phyloP scores from a whole-genome alignment of 1,284 basidiomycete species.

The Takashimella koratensis region DNA sequence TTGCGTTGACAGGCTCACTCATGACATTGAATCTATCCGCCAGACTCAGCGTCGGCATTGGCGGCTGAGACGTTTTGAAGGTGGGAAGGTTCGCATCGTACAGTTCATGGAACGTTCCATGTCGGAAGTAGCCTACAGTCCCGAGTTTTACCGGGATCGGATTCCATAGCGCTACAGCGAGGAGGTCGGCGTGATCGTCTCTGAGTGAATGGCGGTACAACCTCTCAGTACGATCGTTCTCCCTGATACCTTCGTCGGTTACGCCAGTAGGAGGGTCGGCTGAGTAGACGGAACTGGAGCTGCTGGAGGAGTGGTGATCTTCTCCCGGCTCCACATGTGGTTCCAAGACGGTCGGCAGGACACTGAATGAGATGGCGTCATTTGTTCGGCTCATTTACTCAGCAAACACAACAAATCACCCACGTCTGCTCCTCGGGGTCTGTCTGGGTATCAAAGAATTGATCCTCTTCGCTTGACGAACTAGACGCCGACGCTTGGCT shows the following conservation, averaged over 20 bases:
- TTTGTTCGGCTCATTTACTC: no score
- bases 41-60: constrained; percentile 55
- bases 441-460: constrained; percentile 51
- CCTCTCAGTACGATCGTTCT: constrained; percentile 37
- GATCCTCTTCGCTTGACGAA: constrained; percentile 33
- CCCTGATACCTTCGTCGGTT: constrained; percentile 7
- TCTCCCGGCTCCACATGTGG: constrained; percentile 5
- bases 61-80: constrained; percentile 36
- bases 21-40: constrained; percentile 53
- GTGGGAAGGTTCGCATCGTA: constrained; percentile 55
- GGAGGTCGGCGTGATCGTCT: constrained; percentile 65
- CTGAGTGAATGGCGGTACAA: constrained; percentile 41
- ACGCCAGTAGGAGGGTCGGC: constrained; percentile 7
- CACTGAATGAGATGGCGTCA: no score
- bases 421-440: constrained; percentile 10
- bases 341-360: neutral
- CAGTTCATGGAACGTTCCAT: constrained; percentile 63
- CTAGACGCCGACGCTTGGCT: constrained; percentile 3
- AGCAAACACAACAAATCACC: no score
- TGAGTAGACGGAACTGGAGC: constrained; percentile 21
- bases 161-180: constrained; percentile 66
- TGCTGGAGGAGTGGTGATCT: constrained; percentile 18
- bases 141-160: constrained; percentile 61
- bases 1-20: constrained; percentile 55
- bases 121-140: constrained; percentile 65